These are phyloP conservation scores for Lanmaoa pseudosensibilis DNA, from an alignment of 768 basidiomycete species.

Conservation along the genomic window DNA sequence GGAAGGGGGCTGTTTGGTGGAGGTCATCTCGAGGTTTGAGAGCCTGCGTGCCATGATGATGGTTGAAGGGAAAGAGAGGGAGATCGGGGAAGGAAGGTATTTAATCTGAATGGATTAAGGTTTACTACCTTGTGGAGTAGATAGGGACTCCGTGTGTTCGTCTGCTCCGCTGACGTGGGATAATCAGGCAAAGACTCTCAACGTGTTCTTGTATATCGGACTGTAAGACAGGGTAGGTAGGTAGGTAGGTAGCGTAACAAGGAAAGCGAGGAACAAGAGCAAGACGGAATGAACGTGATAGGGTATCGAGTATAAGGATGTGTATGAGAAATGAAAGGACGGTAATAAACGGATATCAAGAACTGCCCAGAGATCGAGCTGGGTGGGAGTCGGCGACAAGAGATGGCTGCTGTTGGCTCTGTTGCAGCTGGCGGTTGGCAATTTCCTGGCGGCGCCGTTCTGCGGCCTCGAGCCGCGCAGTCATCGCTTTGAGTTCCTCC, in stretches of 20 bases:
- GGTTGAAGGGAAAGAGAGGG: slow-evolving; percentile 6
- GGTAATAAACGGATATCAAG: slow-evolving; percentile 33
- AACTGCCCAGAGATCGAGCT: slow-evolving; percentile 16
- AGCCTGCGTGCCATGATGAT: slow-evolving; percentile 29
- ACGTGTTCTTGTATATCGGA: slow-evolving; percentile 1
- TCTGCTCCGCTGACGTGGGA: slow-evolving; percentile 3
- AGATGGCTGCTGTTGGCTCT: slow-evolving; percentile 12
- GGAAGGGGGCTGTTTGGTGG: slow-evolving; percentile 31
- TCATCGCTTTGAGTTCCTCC: slow-evolving; percentile 73
- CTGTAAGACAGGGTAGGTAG: slow-evolving; percentile 2
- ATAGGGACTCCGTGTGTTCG: background rate
- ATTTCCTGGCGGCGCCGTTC: slow-evolving; percentile 58
- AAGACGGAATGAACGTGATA: slow-evolving; percentile 21
- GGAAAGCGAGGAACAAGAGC: slow-evolving; percentile 14
- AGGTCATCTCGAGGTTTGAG: slow-evolving; percentile 34
- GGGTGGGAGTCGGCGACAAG: slow-evolving; percentile 15
- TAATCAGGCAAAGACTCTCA: slow-evolving; percentile 1
- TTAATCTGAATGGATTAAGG: slow-evolving; percentile 18
- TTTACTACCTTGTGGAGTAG: slow-evolving; percentile 5
- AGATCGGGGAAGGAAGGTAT: background rate
- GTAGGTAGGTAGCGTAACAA: slow-evolving; percentile 8
- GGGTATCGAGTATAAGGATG: slow-evolving; percentile 24
- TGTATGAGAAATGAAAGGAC: slow-evolving; percentile 21
- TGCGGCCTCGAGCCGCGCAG: slow-evolving; percentile 70
- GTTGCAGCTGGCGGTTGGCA: slow-evolving; percentile 37